Conservation (phyloP, 441 rosid genomes). For the Aleurites moluccanus region DNA sequence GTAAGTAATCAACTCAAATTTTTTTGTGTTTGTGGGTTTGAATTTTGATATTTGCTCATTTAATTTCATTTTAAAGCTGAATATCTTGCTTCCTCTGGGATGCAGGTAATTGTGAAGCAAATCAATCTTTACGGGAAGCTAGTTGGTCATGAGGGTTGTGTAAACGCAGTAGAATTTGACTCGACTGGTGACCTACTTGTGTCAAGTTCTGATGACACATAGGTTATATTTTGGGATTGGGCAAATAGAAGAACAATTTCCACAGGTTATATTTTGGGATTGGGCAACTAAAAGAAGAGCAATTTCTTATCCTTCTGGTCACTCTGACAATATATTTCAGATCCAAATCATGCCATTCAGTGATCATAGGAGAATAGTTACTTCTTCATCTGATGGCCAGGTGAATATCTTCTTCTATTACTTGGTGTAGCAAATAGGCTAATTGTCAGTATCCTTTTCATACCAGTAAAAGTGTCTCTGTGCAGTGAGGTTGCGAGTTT, state of each 20-base stretch:
- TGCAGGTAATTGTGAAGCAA: constrained; percentile 47
- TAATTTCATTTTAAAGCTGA: constrained; percentile 1
- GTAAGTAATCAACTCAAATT: neutral
- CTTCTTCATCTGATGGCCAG: constrained; percentile 75
- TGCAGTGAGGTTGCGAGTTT: too few species aligned
- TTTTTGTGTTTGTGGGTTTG: too few species aligned
- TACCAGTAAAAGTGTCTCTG: too few species aligned
- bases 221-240: constrained; percentile 62
- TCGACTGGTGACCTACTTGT: constrained; percentile 57
- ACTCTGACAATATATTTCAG: constrained; percentile 60
- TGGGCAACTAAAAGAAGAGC: constrained; percentile 36
- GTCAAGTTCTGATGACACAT: constrained; percentile 71
- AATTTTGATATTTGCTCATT: neutral
- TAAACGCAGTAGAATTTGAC: constrained; percentile 58
- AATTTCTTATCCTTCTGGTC: constrained; percentile 55
- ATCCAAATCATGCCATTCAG: constrained; percentile 58
- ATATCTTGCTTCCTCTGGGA: neutral
- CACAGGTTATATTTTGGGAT: constrained; percentile 54
- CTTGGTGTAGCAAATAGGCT: neutral
- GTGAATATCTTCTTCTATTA: constrained; percentile 25
- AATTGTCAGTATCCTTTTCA: neutral
- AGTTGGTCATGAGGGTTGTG: constrained; percentile 66
- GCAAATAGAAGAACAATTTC: constrained; percentile 31
- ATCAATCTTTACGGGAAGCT: constrained; percentile 50
- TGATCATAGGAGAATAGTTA: constrained; percentile 53